Evolutionary conservation across 495 filamentous ascomycete species (phyloP).

Genomic region (Saxispiralis lemnorum): DNA sequence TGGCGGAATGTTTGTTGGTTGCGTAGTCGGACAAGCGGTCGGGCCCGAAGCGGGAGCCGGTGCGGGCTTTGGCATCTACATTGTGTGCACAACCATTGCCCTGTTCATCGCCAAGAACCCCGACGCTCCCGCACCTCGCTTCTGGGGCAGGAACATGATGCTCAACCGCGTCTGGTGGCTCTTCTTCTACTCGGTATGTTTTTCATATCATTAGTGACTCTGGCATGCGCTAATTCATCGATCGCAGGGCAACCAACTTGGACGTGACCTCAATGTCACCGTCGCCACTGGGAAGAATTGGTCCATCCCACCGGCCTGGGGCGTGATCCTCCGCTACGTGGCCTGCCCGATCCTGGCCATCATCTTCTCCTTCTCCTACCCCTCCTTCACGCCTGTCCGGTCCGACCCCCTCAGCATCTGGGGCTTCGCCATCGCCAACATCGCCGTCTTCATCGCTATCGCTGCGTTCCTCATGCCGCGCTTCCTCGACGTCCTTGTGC

Average conservation of each 20-base stretch:
- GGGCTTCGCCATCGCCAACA: slow-evolving; percentile 25
- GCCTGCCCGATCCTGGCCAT: slow-evolving; percentile 25
- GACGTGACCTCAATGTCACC: slow-evolving; percentile 10
- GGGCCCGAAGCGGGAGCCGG: neutral
- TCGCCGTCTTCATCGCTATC: slow-evolving; percentile 19
- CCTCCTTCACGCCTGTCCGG: slow-evolving; percentile 23
- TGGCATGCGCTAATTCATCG: neutral
- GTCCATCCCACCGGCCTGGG: slow-evolving; percentile 25
- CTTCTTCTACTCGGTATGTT: neutral
- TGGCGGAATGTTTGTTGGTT: neutral
- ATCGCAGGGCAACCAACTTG: neutral
- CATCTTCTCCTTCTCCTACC: slow-evolving; percentile 28
- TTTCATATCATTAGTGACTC: neutral
- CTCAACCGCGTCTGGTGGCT: neutral
- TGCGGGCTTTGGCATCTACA: neutral
- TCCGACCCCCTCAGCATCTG: slow-evolving; percentile 26
- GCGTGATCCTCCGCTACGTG: slow-evolving; percentile 24
- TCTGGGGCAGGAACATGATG: neutral
- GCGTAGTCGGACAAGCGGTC: neutral
- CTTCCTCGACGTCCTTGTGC: slow-evolving; percentile 26
- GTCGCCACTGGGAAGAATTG: slow-evolving; percentile 21
- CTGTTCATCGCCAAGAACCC: neutral
- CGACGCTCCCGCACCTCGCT: neutral
- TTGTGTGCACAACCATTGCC: neutral
- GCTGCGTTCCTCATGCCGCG: slow-evolving; percentile 23